Evolutionary conservation across 2,329 filamentous ascomycete genomes (phyloP).

Genomic region (Pseudogymnoascus sp.): DNA sequence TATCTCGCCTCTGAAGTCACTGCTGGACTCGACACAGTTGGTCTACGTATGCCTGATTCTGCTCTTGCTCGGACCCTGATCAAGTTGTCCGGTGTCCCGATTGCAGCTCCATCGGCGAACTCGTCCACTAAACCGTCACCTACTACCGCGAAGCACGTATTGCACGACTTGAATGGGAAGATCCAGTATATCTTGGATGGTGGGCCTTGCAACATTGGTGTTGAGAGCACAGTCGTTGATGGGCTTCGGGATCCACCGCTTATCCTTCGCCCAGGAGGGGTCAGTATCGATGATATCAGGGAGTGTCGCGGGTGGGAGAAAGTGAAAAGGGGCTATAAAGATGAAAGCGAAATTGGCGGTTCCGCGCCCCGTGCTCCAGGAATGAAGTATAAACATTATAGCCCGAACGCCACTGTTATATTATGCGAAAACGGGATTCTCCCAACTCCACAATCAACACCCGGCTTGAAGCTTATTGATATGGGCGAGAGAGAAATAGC

Average conservation of each 20-base stretch:
- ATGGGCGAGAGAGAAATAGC: neutral
- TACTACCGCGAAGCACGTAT: conserved; percentile 82
- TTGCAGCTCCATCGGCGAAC: conserved; percentile 91
- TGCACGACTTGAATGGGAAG: conserved; percentile 71
- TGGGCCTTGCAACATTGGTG: conserved; percentile 76
- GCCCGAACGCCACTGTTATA: conserved; percentile 77
- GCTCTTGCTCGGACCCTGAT: conserved; percentile 85
- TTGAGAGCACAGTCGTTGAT: conserved; percentile 95
- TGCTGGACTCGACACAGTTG: conserved; percentile 75
- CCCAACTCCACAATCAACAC: neutral
- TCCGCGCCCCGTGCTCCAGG: conserved; percentile 76
- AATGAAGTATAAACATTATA: conserved; percentile 99
- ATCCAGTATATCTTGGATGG: conserved; percentile 87
- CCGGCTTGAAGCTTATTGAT: neutral
- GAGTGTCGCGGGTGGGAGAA: conserved; percentile 72
- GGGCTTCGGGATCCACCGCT: conserved; percentile 74
- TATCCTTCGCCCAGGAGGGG: conserved; percentile 77
- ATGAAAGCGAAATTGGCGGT: conserved; percentile 59
- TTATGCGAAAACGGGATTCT: conserved; percentile 57
- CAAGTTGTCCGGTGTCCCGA: conserved; percentile 63
- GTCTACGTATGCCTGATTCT: conserved; percentile 80
- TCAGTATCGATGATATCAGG: conserved; percentile 73
- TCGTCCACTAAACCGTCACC: conserved; percentile 89
- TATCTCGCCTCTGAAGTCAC: conserved; percentile 85
- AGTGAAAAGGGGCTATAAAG: conserved; percentile 70